Percentiles rank a stretch among this genome's conserved stretches.
phyloP scores from a whole-genome alignment of 1,284 basidiomycete genomes.

The Stygiomarasmius scandens region DNA sequence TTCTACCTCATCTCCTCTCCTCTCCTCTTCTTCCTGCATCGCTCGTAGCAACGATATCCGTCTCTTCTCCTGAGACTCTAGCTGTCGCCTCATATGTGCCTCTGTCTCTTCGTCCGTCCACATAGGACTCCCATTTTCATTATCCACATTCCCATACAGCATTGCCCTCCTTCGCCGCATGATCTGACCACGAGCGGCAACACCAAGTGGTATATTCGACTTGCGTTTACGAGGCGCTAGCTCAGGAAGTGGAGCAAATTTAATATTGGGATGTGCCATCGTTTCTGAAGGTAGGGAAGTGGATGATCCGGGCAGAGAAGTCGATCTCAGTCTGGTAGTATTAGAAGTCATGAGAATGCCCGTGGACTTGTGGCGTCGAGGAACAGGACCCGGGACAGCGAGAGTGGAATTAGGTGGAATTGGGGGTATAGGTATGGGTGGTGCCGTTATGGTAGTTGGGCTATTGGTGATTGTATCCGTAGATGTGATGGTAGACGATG shows the following conservation, averaged over 20 bases:
- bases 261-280: conserved; percentile 40
- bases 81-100: conserved; percentile 25
- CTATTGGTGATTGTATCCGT: not conserved
- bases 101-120: conserved; percentile 41
- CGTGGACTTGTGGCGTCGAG: conserved; percentile 9
- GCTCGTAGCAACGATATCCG: conserved; percentile 24
- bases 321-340: not conserved
- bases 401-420: not conserved
- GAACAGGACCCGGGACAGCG: not conserved
- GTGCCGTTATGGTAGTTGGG: not conserved
- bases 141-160: conserved; percentile 16
- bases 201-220: conserved; percentile 59
- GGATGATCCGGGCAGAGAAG: conserved; percentile 2
- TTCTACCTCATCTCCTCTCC: conserved; percentile 14
- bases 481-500: not conserved
- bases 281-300: not conserved
- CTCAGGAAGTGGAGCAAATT: conserved; percentile 68
- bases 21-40: conserved; percentile 23
- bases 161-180: conserved; percentile 36
- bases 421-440: not conserved
- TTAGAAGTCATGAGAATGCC: not conserved
- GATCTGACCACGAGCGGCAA: conserved; percentile 60
- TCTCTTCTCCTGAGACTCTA: conserved; percentile 21
- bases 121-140: conserved; percentile 24
- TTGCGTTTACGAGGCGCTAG: conserved; percentile 57